Base-by-base conservation (phyloP, 75 land plant genomes). In the Picea glauca region DNA sequence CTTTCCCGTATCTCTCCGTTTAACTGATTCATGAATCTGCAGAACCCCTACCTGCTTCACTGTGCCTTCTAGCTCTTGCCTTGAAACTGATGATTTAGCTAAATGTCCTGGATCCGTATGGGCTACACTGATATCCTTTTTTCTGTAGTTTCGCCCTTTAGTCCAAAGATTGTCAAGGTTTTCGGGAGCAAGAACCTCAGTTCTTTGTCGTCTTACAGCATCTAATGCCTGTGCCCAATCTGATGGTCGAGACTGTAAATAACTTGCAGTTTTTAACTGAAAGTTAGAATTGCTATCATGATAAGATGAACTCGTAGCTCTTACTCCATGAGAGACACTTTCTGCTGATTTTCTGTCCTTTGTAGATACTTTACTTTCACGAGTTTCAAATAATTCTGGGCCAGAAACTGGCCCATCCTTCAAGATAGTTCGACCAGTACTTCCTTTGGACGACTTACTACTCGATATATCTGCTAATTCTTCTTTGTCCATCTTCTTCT, bases 111-210 rank as follows among this genome's bases (percentile, higher is more conserved):
- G 40, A 23, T 76, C 64, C n/a, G 59, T 54, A 56, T 64, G 74
- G 17, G 81, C 78, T 81, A 81, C 85, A 35, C 57, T 67, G 11
- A 79, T 62, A 56, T 75, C 88, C 73, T 87, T 93, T 62, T 78
- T 86, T 74, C 85, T 89, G 68, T 98, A 95, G 66, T 95, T 88
- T 76, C 96, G 86, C 38, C 99, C 99, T 81, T 91, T 98, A 17
- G 98, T 79, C 99, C 99, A 98, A 76, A 98, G 84, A 78, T 98
- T 95, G 62, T 98, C 99, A 72, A 98, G 92, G 84, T 98, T 93
- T 83, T 98, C 99, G 63, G 99, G 99, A 70, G 91, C 84, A 80
- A 98, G 93, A 75, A 92, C 92, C 72, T 93, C 87, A 73, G 93
- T 85, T 87, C 93, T 88, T 75, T 91, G 88, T 77, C 93, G 91